These are phyloP conservation scores for Cladosporium velox DNA, from an alignment of 2,329 filamentous ascomycete genomes.

Conservation along the genomic window DNA sequence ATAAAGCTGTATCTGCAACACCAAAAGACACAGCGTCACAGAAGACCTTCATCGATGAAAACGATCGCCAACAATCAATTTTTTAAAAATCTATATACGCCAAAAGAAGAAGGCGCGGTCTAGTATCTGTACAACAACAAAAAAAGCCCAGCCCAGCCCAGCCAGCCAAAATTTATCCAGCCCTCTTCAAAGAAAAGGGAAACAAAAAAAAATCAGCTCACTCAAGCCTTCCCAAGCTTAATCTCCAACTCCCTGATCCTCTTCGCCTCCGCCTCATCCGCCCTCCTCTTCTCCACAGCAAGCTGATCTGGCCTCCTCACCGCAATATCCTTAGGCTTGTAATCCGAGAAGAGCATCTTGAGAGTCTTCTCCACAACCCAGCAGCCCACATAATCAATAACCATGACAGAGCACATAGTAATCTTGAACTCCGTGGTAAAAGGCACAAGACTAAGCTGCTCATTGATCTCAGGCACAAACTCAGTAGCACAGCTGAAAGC, in stretches of 20 bases:
- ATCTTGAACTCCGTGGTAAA: conserved; percentile 87
- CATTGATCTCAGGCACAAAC: conserved; percentile 92
- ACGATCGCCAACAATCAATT: background rate
- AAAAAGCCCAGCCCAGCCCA: background rate
- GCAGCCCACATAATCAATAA: conserved; percentile 83
- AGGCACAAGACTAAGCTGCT: conserved; percentile 87
- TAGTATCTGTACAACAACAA: background rate
- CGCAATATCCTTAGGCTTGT: conserved; percentile 90
- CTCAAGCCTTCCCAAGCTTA: conserved; percentile 35
- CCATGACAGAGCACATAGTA: conserved; percentile 81
- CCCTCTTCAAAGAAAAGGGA: background rate
- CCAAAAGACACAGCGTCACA: too few species aligned
- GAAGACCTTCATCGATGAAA: background rate
- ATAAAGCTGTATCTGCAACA: too few species aligned
- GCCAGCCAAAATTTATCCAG: background rate
- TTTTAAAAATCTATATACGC: background rate
- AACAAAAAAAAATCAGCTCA: background rate
- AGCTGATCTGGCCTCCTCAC: conserved; percentile 83
- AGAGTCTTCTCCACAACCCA: conserved; percentile 83
- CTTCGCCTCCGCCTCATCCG: conserved; percentile 52
- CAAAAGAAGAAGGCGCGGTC: background rate
- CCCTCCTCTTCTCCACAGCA: conserved; percentile 70
- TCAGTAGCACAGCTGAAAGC: conserved; percentile 95
- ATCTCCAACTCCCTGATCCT: conserved; percentile 42
- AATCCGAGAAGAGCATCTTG: conserved; percentile 86